Evolutionary conservation across 176 grass and related monocot genomes (phyloP).

Genomic region (Cocos nucifera): DNA sequence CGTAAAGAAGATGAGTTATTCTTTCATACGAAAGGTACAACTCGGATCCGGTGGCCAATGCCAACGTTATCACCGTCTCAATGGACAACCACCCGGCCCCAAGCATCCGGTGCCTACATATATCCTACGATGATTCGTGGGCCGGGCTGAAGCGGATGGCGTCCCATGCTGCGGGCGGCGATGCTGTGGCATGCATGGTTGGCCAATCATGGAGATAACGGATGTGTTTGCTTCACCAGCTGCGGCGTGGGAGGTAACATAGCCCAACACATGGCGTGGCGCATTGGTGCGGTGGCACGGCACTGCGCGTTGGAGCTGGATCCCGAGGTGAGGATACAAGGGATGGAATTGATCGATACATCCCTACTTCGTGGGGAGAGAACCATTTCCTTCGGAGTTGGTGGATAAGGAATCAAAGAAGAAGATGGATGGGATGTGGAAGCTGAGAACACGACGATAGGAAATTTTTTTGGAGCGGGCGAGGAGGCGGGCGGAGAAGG

Average conservation of each 20-base stretch:
- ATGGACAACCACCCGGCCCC: too few species aligned
- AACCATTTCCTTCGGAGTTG: constrained; percentile 32
- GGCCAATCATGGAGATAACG: not conserved
- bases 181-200: not conserved
- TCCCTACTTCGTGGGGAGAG: constrained; percentile 69
- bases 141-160: not conserved
- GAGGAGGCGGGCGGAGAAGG: too few species aligned
- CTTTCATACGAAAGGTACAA: too few species aligned
- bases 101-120: too few species aligned
- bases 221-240: not conserved
- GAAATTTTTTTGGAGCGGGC: too few species aligned
- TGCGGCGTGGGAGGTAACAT: not conserved
- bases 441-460: not conserved
- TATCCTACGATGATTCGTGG: too few species aligned
- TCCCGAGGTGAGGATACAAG: not conserved
- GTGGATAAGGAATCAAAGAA: constrained; percentile 19
- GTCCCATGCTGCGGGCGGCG: not conserved
- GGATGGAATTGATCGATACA: constrained; percentile 41
- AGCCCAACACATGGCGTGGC: not conserved
- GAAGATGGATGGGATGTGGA: constrained; percentile 44
- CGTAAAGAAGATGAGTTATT: too few species aligned
- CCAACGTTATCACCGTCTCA: too few species aligned
- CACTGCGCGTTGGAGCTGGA: not conserved
- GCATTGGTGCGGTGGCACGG: not conserved
- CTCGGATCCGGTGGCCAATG: too few species aligned